Evolutionary conservation across 2,329 filamentous ascomycete genomes (phyloP).

Genomic region (Didymella keratinophila): DNA sequence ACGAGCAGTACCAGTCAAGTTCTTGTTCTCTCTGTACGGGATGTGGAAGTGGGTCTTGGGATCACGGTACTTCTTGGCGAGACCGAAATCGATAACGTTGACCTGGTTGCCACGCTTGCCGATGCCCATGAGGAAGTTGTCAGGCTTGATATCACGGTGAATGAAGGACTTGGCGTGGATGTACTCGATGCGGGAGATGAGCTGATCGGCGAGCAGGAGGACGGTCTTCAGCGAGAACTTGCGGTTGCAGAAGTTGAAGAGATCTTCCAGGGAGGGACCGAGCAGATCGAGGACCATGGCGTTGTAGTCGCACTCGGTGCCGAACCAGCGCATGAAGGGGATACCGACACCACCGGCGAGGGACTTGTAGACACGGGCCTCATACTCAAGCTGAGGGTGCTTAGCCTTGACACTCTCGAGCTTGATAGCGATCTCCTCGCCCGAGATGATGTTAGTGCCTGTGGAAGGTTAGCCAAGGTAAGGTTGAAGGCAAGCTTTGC

Average conservation of each 20-base stretch:
- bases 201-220: conserved; percentile 92
- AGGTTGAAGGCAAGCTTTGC: conserved; percentile 7
- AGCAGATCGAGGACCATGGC: conserved; percentile 99
- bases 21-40: conserved; percentile 99
- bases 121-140: conserved; percentile 99
- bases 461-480: conserved; percentile 29
- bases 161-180: conserved; percentile 99
- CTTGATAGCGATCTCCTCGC: conserved; percentile 99
- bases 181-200: conserved; percentile 99
- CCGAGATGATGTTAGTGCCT: conserved; percentile 99
- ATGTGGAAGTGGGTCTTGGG: conserved; percentile 99
- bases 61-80: conserved; percentile 99
- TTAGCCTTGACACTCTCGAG: conserved; percentile 99
- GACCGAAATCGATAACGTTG: conserved; percentile 98
- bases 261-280: conserved; percentile 92
- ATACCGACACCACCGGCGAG: conserved; percentile 97
- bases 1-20: conserved; percentile 96
- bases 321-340: conserved; percentile 99
- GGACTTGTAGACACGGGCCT: conserved; percentile 88
- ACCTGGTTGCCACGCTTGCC: conserved; percentile 99
- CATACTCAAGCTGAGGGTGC: conserved; percentile 98
- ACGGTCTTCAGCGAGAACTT: conserved; percentile 99
- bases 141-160: conserved; percentile 99
- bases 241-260: conserved; percentile 99
- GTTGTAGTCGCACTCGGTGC: conserved; percentile 99